A percentile compares a stretch with the other conserved stretches of the same genome.
Evolutionary conservation across 2,329 filamentous ascomycete species (phyloP).

Genomic region (Botryotinia narcissicola): DNA sequence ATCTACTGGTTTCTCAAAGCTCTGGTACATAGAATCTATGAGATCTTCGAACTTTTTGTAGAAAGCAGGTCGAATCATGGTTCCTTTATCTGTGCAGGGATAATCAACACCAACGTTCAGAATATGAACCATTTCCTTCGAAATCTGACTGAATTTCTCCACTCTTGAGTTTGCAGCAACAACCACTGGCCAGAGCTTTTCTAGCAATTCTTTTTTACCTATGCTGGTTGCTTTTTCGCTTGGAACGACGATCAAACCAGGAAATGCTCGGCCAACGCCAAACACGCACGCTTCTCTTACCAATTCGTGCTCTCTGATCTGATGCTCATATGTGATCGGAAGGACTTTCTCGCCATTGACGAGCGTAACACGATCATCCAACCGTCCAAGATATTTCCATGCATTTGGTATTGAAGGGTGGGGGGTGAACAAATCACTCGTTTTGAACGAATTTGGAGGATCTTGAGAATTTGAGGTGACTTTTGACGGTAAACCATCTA

Average conservation of each 20-base stretch:
- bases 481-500: slow-evolving; percentile 43
- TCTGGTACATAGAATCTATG: slow-evolving; percentile 44
- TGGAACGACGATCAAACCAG: slow-evolving; percentile 55
- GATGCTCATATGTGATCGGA: slow-evolving; percentile 50
- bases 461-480: slow-evolving; percentile 41
- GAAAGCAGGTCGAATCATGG: slow-evolving; percentile 50
- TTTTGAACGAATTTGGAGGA: slow-evolving; percentile 46
- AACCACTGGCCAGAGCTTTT: slow-evolving; percentile 50
- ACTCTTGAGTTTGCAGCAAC: slow-evolving; percentile 50
- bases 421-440: slow-evolving; percentile 45
- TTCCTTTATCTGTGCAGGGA: slow-evolving; percentile 54
- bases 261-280: slow-evolving; percentile 51
- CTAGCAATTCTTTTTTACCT: slow-evolving; percentile 46
- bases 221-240: slow-evolving; percentile 44
- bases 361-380: slow-evolving; percentile 47
- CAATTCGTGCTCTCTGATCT: slow-evolving; percentile 50
- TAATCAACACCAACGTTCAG: slow-evolving; percentile 45
- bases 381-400: slow-evolving; percentile 47
- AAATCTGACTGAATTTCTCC: slow-evolving; percentile 53
- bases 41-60: slow-evolving; percentile 45
- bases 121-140: slow-evolving; percentile 51
- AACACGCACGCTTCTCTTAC: slow-evolving; percentile 60
- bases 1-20: slow-evolving; percentile 20
- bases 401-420: slow-evolving; percentile 44
- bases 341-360: slow-evolving; percentile 51